A percentile compares a stretch with the other conserved stretches of the same genome.
Conservation (phyloP, 495 filamentous ascomycete genomes). For the Penicillium diatomitis region DNA sequence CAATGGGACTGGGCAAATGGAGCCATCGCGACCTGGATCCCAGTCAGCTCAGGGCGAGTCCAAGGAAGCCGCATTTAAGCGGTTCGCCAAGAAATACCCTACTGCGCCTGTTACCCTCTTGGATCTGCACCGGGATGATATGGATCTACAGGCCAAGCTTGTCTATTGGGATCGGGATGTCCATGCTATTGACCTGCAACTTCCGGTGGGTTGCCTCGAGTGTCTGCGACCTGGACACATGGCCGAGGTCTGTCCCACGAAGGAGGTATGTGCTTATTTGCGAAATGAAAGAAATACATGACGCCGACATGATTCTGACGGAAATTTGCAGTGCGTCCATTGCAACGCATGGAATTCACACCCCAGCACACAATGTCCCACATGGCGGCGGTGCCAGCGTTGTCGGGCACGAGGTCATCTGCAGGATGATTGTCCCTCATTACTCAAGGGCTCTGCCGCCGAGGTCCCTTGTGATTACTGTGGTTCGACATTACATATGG, state of each 20-base stretch:
- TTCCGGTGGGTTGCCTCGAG: slow-evolving; percentile 48
- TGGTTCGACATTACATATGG: slow-evolving; percentile 28
- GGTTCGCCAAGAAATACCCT: slow-evolving; percentile 28
- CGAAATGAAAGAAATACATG: neutral
- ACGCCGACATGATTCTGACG: neutral
- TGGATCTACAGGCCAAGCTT: slow-evolving; percentile 29
- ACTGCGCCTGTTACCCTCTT: slow-evolving; percentile 28
- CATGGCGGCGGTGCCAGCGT: slow-evolving; percentile 32
- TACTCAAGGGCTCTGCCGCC: slow-evolving; percentile 26
- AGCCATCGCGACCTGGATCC: neutral
- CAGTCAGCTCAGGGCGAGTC: slow-evolving; percentile 5
- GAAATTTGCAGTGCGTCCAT: slow-evolving; percentile 25
- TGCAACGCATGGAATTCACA: slow-evolving; percentile 34
- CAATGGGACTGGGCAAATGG: neutral
- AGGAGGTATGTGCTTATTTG: slow-evolving; percentile 23
- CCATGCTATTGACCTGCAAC: slow-evolving; percentile 52
- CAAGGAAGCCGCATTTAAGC: slow-evolving; percentile 31
- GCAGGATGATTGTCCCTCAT: slow-evolving; percentile 25
- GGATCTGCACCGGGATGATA: slow-evolving; percentile 34
- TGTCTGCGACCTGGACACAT: slow-evolving; percentile 40
- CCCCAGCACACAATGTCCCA: slow-evolving; percentile 29
- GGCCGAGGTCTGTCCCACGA: slow-evolving; percentile 33
- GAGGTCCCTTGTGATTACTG: slow-evolving; percentile 41
- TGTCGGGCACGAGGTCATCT: slow-evolving; percentile 41
- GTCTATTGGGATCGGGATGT: slow-evolving; percentile 50